Conservation (phyloP, 2,329 filamentous ascomycete genomes). For the Metarhizium sp. region DNA sequence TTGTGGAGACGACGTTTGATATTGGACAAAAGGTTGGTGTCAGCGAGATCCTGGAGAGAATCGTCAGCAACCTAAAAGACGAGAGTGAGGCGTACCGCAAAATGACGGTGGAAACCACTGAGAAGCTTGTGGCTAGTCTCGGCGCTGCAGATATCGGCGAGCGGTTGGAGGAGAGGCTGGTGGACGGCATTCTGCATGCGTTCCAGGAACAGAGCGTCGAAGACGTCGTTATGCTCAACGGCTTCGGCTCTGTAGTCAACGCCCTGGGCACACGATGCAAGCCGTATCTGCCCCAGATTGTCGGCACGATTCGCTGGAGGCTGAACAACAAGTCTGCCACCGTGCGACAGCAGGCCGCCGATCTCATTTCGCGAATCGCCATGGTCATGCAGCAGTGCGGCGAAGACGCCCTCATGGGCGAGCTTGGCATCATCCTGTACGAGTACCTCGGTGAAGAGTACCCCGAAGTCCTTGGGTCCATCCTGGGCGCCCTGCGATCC, state of each 20-base stretch:
- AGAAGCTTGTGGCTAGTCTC: conserved; percentile 89
- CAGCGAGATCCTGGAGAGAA: conserved; percentile 84
- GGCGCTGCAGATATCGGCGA: conserved; percentile 92
- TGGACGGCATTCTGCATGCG: conserved; percentile 89
- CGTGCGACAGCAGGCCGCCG: conserved; percentile 91
- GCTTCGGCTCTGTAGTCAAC: conserved; percentile 96
- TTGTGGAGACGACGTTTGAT: conserved; percentile 96
- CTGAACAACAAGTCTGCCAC: conserved; percentile 97
- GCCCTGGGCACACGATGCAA: conserved; percentile 89
- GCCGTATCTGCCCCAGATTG: conserved; percentile 92
- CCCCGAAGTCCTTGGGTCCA: conserved; percentile 92
- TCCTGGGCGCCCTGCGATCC: conserved; percentile 85
- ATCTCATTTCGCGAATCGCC: conserved; percentile 91
- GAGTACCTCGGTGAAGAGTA: conserved; percentile 99
- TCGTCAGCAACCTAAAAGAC: conserved; percentile 94
- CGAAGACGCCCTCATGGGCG: conserved; percentile 91
- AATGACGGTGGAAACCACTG: conserved; percentile 97
- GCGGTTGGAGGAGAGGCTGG: conserved; percentile 82
- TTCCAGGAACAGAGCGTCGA: conserved; percentile 98
- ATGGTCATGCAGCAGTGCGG: conserved; percentile 99
- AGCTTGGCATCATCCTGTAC: conserved; percentile 88
- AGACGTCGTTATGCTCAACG: conserved; percentile 92
- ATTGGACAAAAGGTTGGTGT: conserved; percentile 97
- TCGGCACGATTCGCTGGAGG: conserved; percentile 91
- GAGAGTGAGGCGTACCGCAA: conserved; percentile 97